A percentile compares a stretch with the other conserved stretches of the same genome.
Evolutionary conservation across 179 eudicot species (phyloP).

Genomic region (Beta corolliflora): DNA sequence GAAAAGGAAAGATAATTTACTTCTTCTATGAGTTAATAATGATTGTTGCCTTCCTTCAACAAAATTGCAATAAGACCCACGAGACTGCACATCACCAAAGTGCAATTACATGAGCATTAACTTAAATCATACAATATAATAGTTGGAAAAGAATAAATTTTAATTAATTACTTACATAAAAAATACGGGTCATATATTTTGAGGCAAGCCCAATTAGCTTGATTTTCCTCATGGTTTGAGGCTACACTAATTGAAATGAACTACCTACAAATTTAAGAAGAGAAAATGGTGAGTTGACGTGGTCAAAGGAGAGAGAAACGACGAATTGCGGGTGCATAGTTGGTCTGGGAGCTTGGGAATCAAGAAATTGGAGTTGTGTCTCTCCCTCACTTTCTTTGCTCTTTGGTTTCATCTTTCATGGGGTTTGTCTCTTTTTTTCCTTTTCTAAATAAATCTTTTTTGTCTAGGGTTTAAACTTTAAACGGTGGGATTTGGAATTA

Average conservation of each 20-base stretch:
- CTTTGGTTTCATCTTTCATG: no score
- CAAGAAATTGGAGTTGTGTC: constrained; percentile 26
- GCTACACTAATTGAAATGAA: constrained; percentile 4
- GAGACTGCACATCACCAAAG: constrained; percentile 31
- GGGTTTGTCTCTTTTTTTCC: not conserved
- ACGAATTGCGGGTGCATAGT: not conserved
- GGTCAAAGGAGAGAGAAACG: not conserved
- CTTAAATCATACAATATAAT: not conserved
- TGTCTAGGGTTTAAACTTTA: not conserved
- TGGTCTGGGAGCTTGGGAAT: constrained; percentile 29
- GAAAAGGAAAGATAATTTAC: constrained; percentile 27
- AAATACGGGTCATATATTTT: constrained; percentile 30
- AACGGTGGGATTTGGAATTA: no score
- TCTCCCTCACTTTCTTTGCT: not conserved
- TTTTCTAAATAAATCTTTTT: not conserved
- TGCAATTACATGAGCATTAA: constrained; percentile 16
- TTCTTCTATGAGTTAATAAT: constrained; percentile 23
- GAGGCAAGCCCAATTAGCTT: constrained; percentile 28
- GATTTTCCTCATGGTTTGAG: constrained; percentile 28
- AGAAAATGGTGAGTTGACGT: not conserved
- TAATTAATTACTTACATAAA: constrained; percentile 22
- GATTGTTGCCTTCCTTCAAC: constrained; percentile 22
- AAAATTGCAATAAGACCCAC: constrained; percentile 21
- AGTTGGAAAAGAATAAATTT: not conserved
- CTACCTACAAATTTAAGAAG: not conserved